Percentiles rank a stretch among this genome's conserved stretches.
phyloP scores from a whole-genome alignment of 805 yeast species.

The Cyberlindnera xishuangbannaensis region DNA sequence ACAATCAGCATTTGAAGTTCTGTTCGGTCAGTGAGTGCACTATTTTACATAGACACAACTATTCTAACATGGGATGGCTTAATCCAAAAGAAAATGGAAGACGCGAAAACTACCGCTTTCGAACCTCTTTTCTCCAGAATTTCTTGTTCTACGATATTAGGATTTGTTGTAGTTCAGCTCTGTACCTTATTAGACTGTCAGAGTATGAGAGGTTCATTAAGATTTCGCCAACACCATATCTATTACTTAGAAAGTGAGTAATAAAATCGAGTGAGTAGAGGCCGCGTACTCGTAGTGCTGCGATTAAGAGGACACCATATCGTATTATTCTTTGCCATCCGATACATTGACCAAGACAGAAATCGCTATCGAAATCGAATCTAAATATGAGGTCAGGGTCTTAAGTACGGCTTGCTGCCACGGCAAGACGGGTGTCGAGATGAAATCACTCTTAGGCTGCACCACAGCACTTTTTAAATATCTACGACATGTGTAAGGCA shows the following conservation, averaged over 20 bases:
- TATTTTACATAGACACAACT: too few species aligned
- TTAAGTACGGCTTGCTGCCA: constrained; percentile 37
- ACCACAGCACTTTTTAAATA: constrained; percentile 37
- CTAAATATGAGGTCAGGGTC: constrained; percentile 25
- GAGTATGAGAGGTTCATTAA: constrained; percentile 33
- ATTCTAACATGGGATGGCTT: too few species aligned
- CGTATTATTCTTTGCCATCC: constrained; percentile 50
- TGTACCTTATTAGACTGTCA: too few species aligned
- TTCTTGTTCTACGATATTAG: too few species aligned
- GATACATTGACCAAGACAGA: constrained; percentile 35
- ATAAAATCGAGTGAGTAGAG: constrained; percentile 37
- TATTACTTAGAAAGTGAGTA: constrained; percentile 27
- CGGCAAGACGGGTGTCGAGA: constrained; percentile 52
- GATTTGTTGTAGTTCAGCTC: too few species aligned
- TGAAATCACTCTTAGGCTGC: constrained; percentile 49
- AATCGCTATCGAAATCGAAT: constrained; percentile 27
- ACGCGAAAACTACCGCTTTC: too few species aligned
- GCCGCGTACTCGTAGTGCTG: constrained; percentile 49
- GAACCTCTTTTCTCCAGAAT: too few species aligned
- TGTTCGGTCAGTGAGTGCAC: too few species aligned
- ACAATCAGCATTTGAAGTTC: too few species aligned
- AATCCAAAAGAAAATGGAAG: too few species aligned
- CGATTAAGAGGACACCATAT: constrained; percentile 40
- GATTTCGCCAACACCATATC: constrained; percentile 33
- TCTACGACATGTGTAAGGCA: constrained; percentile 57